Base-by-base conservation (phyloP, 306 rosid genomes). In the Neltuma alba region DNA sequence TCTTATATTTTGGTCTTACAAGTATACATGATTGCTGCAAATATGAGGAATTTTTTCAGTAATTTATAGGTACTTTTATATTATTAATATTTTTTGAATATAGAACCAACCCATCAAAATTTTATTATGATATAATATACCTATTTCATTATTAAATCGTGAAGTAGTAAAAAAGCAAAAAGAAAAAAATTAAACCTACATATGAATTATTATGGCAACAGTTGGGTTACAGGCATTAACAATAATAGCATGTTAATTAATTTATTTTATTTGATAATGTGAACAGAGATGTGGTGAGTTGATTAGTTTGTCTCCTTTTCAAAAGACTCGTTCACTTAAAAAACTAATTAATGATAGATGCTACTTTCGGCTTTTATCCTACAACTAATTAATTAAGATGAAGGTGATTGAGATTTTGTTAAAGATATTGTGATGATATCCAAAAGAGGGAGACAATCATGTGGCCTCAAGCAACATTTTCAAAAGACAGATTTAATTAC, bases 371-470 rank as follows among this genome's bases (percentile, higher is more conserved):
- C 66, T 15, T 27, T 28, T 14, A 72, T 25, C 38, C 15, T 13
- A 58, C 18, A 47, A 48, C 44, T 34, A 47, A 81, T 62, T 7
- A 52, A 52, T 44, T 13, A 57, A 18, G 55, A 18, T 23, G n/a
- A 48, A 6, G 9, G 21, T 48, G 2, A 21, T 54, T n/a, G 4
- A 18, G 0, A 68, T 77, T 78, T 78, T 48, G 78, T 38, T 74
- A 70, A 74, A 63, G 68, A 60, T 72, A 70, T 78, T 62, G 65
- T 74, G 81, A 86, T 75, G 77, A 80, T 75, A 82, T 63, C 55
- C 72, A 44, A 74, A 67, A 52, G 78, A 67, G 70, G 73, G 58
- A 68, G 73, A 76, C 78, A 74, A 83, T 82, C 91, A 79, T 86
- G 81, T 73, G 85, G 55, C 85, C 63, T 70, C 15, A 57, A 57